Evolutionary conservation across 768 basidiomycete genomes (phyloP).

Genomic region (Trametes punicea): DNA sequence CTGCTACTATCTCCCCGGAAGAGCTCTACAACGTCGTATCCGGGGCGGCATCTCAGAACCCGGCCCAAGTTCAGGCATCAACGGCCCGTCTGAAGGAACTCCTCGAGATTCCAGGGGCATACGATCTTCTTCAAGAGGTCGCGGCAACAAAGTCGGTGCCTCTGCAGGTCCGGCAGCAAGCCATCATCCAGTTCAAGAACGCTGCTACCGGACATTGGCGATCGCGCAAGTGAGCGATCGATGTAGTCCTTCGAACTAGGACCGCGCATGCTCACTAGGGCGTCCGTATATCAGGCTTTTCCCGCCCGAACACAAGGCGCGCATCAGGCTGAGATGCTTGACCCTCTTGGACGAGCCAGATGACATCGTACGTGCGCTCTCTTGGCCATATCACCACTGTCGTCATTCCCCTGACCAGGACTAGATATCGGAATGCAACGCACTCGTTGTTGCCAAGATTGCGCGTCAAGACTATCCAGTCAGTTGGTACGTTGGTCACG

Average conservation of each 20-base stretch:
- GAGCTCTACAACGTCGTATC: slow-evolving; percentile 66
- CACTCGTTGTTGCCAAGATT: slow-evolving; percentile 70
- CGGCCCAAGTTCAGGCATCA: slow-evolving; percentile 43
- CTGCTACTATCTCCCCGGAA: slow-evolving; percentile 47
- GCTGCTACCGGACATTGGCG: slow-evolving; percentile 71
- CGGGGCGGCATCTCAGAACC: slow-evolving; percentile 72
- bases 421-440: slow-evolving; percentile 78
- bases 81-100: slow-evolving; percentile 64
- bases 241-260: neutral
- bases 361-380: slow-evolving; percentile 52
- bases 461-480: slow-evolving; percentile 74
- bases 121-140: slow-evolving; percentile 69
- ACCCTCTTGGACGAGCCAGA: slow-evolving; percentile 74
- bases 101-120: slow-evolving; percentile 66
- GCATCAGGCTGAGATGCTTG: slow-evolving; percentile 65
- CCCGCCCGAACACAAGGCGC: slow-evolving; percentile 59
- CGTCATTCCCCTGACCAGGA: slow-evolving; percentile 7
- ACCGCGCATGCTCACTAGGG: neutral
- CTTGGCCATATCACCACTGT: neutral
- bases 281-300: slow-evolving; percentile 47
- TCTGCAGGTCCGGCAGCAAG: slow-evolving; percentile 67
- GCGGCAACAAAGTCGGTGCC: slow-evolving; percentile 60
- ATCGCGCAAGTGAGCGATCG: slow-evolving; percentile 62
- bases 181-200: slow-evolving; percentile 90
- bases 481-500: slow-evolving; percentile 50